Conservation (phyloP, 768 basidiomycete genomes). For the Panaeolus cyanescens region DNA sequence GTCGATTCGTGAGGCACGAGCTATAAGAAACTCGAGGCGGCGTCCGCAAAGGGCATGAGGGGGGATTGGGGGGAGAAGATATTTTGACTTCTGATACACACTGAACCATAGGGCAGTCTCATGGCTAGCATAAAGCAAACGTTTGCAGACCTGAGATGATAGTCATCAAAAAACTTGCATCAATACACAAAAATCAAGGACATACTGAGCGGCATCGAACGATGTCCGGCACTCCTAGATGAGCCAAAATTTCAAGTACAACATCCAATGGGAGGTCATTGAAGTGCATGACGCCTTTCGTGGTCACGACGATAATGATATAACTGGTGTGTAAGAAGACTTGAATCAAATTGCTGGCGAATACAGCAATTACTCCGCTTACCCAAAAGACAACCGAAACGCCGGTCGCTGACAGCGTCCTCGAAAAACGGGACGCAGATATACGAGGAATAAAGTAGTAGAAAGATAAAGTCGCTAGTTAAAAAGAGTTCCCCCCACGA, state of each 20-base stretch:
- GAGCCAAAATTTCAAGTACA: constrained; percentile 22
- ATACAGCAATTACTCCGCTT: neutral
- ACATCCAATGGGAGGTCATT: constrained; percentile 19
- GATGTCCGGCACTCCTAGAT: constrained; percentile 16
- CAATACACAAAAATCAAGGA: neutral
- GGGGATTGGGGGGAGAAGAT: constrained; percentile 20
- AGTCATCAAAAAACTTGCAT: neutral
- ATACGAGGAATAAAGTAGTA: neutral
- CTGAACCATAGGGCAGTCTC: constrained; percentile 22
- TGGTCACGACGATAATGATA: neutral
- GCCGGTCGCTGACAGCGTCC: neutral
- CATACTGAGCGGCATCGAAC: constrained; percentile 19
- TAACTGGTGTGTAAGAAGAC: neutral
- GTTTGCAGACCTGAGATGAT: constrained; percentile 17
- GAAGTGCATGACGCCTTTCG: neutral
- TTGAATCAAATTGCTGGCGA: neutral
- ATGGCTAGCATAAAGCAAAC: constrained; percentile 14
- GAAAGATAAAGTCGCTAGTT: neutral
- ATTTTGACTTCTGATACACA: constrained; percentile 15
- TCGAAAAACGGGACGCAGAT: neutral
- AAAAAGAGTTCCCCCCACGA: neutral
- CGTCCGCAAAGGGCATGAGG: constrained; percentile 12
- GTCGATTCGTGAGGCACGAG: constrained; percentile 18
- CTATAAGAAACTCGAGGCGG: constrained; percentile 18
- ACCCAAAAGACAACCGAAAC: constrained; percentile 1